A percentile compares a stretch with the other conserved stretches of the same genome.
Conservation (phyloP, 2,329 filamentous ascomycete species). For the Pseudogymnoascus verrucosus region DNA sequence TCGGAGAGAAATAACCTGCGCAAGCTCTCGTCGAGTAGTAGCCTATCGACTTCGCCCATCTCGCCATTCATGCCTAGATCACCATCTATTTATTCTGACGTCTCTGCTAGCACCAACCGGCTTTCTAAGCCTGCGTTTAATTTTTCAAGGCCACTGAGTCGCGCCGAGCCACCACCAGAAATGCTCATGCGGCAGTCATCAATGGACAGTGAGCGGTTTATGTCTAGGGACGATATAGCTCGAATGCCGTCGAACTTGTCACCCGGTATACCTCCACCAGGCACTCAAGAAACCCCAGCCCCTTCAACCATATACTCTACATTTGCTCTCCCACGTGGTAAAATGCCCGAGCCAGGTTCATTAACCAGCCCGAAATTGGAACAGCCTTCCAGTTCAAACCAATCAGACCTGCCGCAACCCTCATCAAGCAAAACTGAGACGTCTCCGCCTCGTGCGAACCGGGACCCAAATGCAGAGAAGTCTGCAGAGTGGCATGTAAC, state of each 20-base stretch:
- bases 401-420: conserved; percentile 24
- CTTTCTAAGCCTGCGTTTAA: conserved; percentile 76
- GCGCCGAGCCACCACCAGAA: conserved; percentile 53
- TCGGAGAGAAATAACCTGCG: conserved; percentile 61
- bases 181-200: conserved; percentile 54
- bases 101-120: conserved; percentile 51
- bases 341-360: conserved; percentile 64
- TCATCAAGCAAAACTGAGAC: background rate
- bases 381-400: background rate
- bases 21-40: conserved; percentile 69
- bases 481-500: conserved; percentile 81
- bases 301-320: conserved; percentile 82
- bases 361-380: conserved; percentile 29
- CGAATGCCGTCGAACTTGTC: conserved; percentile 66
- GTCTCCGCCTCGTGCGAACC: background rate
- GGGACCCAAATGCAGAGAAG: conserved; percentile 46
- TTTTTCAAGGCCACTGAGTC: conserved; percentile 84
- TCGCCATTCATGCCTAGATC: conserved; percentile 64
- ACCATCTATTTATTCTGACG: conserved; percentile 77
- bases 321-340: conserved; percentile 75
- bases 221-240: conserved; percentile 56
- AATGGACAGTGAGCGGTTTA: conserved; percentile 58
- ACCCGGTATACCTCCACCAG: conserved; percentile 58
- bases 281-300: conserved; percentile 39
- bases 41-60: conserved; percentile 52